These are phyloP conservation scores for Tylopilus orsonianus DNA, from an alignment of 1,284 basidiomycete species.

Conservation along the genomic window DNA sequence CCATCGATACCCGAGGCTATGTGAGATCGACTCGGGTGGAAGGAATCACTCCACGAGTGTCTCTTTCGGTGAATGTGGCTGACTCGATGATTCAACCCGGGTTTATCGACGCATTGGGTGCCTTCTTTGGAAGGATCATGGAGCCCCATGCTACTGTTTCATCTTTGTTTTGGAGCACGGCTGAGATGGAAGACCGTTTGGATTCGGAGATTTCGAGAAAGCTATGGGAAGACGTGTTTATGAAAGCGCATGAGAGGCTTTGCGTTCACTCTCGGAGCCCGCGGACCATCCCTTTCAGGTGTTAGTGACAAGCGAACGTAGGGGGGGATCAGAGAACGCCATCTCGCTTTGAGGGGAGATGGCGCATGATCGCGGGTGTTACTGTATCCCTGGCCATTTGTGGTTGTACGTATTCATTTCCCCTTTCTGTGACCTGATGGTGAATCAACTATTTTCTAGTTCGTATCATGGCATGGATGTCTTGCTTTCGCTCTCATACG, in stretches of 20 bases:
- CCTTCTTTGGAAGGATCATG: slow-evolving; percentile 21
- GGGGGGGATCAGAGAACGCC: too few relatives aligned
- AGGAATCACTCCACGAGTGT: background rate
- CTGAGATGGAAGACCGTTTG: slow-evolving; percentile 15
- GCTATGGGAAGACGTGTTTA: slow-evolving; percentile 24
- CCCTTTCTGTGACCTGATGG: too few relatives aligned
- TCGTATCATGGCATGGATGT: too few relatives aligned
- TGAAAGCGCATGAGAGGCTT: slow-evolving; percentile 14
- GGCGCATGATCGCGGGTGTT: too few relatives aligned
- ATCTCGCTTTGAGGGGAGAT: too few relatives aligned
- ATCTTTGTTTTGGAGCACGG: slow-evolving; percentile 16
- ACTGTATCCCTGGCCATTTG: too few relatives aligned
- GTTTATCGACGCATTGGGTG: slow-evolving; percentile 14
- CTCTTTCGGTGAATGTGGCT: slow-evolving; percentile 18
- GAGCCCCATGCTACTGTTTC: background rate
- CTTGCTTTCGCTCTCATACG: too few relatives aligned
- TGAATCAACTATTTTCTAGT: too few relatives aligned
- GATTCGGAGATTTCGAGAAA: slow-evolving; percentile 17
- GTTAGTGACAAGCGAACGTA: too few relatives aligned
- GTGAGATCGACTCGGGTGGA: background rate
- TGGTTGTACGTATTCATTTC: too few relatives aligned
- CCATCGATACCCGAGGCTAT: slow-evolving; percentile 23
- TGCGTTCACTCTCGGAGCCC: background rate
- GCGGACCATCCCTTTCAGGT: background rate
- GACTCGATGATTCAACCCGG: slow-evolving; percentile 21